phyloP scores from a whole-genome alignment of 1,284 basidiomycete species.

The Xanthoconium separans region DNA sequence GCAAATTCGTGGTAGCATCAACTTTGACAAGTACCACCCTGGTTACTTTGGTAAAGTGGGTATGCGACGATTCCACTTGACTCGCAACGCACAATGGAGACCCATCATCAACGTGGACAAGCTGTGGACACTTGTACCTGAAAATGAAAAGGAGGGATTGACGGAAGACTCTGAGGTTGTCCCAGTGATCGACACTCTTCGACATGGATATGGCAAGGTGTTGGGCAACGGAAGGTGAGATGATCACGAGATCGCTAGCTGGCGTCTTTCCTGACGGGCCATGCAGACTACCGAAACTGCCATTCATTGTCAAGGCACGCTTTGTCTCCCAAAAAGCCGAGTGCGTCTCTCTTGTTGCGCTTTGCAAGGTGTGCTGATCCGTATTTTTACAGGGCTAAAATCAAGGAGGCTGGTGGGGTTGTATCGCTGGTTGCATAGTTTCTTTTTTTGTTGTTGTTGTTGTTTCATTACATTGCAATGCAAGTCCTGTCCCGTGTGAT shows the following conservation, averaged over 20 bases:
- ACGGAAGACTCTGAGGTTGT: conserved; percentile 74
- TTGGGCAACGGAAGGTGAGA: conserved; percentile 83
- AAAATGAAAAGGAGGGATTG: conserved; percentile 72
- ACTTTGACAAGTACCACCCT: conserved; percentile 95
- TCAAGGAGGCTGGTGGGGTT: conserved; percentile 93
- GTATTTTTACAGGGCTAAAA: conserved; percentile 58
- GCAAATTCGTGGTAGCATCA: conserved; percentile 50
- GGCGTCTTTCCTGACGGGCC: conserved; percentile 1
- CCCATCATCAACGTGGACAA: conserved; percentile 98
- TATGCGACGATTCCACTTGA: conserved; percentile 98
- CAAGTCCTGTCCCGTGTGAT: too few relatives aligned
- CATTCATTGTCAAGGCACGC: conserved; percentile 95
- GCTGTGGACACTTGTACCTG: conserved; percentile 80
- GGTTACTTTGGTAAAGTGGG: conserved; percentile 99
- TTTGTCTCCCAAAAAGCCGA: conserved; percentile 90
- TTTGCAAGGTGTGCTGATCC: conserved; percentile 6
- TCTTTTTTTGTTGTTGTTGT: conserved; percentile 17
- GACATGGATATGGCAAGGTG: conserved; percentile 89
- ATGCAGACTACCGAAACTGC: conserved; percentile 72
- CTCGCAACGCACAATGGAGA: conserved; percentile 87
- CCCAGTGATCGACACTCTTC: conserved; percentile 88
- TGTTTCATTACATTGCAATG: conserved; percentile 21
- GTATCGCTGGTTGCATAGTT: conserved; percentile 85
- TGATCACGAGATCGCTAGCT: not conserved
- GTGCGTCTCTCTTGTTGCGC: conserved; percentile 45